Evolutionary conservation across 768 basidiomycete species (phyloP).

Genomic region (Brasilioporus rufonigricans): DNA sequence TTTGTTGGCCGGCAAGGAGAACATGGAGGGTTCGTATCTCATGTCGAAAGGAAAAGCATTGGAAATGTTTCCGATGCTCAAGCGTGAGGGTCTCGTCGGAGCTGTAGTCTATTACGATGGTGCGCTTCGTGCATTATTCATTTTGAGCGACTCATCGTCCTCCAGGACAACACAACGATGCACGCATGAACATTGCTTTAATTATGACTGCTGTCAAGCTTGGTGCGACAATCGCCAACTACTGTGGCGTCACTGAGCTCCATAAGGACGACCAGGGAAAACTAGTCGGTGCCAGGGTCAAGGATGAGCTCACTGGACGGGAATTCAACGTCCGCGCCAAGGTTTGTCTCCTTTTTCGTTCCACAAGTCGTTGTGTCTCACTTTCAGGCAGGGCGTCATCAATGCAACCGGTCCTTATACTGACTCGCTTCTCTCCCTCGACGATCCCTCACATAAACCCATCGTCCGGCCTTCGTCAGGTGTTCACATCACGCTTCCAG

Average conservation of each 20-base stretch:
- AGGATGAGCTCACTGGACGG: constrained; percentile 80
- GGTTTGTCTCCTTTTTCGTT: constrained; percentile 35
- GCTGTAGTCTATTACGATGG: constrained; percentile 98
- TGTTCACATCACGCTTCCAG: constrained; percentile 94
- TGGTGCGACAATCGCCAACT: constrained; percentile 86
- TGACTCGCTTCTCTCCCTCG: constrained; percentile 81
- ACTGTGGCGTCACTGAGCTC: constrained; percentile 79
- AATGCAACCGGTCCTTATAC: constrained; percentile 97
- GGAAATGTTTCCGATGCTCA: constrained; percentile 96
- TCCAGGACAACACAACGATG: constrained; percentile 95
- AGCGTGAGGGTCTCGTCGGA: constrained; percentile 86
- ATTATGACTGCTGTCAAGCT: constrained; percentile 93
- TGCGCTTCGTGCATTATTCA: constrained; percentile 29
- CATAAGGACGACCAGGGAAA: constrained; percentile 66
- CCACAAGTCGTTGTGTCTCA: neutral
- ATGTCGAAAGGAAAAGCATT: constrained; percentile 94
- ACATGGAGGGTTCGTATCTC: constrained; percentile 93
- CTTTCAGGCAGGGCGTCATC: constrained; percentile 65
- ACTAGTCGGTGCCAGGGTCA: constrained; percentile 69
- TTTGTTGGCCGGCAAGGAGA: constrained; percentile 89
- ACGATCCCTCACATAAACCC: constrained; percentile 70
- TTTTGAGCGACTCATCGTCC: neutral
- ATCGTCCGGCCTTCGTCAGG: constrained; percentile 94
- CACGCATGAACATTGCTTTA: constrained; percentile 96
- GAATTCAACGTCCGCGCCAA: constrained; percentile 82